phyloP scores from a whole-genome alignment of 768 basidiomycete genomes.

The Suillus tomentosus region DNA sequence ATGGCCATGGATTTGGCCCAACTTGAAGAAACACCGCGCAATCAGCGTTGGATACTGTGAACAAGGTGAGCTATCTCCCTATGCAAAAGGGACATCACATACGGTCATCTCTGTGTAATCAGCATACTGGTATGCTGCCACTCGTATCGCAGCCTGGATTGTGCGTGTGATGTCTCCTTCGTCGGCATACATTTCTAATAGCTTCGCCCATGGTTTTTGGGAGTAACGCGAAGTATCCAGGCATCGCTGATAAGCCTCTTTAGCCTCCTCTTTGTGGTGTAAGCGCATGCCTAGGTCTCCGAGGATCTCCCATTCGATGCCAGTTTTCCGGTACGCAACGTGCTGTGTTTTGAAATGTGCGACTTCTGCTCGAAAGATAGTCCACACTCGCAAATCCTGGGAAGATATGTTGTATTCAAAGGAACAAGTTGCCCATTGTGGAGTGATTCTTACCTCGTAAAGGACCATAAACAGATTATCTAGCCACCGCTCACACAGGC shows the following conservation, averaged over 20 bases:
- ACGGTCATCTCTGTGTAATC: constrained; percentile 91
- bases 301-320: constrained; percentile 96
- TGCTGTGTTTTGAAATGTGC: constrained; percentile 99
- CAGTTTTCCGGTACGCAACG: constrained; percentile 96
- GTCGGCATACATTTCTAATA: constrained; percentile 96
- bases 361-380: constrained; percentile 97
- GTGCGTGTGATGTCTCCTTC: constrained; percentile 92
- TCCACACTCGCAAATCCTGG: constrained; percentile 96
- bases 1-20: constrained; percentile 90
- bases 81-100: constrained; percentile 33
- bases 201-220: constrained; percentile 88
- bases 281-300: constrained; percentile 92
- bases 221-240: constrained; percentile 86
- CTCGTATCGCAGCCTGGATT: constrained; percentile 88
- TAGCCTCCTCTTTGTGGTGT: constrained; percentile 97
- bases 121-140: constrained; percentile 90
- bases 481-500: constrained; percentile 96
- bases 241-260: constrained; percentile 96
- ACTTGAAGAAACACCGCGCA: constrained; percentile 88
- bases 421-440: background rate
- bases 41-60: constrained; percentile 87
- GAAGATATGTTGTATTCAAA: background rate
- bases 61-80: constrained; percentile 7
- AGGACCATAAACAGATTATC: constrained; percentile 98
- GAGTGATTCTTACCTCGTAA: constrained; percentile 69